A percentile compares a stretch with the other conserved stretches of the same genome.
phyloP scores from a whole-genome alignment of 2,329 filamentous ascomycete species.

The Exophiala sideris region DNA sequence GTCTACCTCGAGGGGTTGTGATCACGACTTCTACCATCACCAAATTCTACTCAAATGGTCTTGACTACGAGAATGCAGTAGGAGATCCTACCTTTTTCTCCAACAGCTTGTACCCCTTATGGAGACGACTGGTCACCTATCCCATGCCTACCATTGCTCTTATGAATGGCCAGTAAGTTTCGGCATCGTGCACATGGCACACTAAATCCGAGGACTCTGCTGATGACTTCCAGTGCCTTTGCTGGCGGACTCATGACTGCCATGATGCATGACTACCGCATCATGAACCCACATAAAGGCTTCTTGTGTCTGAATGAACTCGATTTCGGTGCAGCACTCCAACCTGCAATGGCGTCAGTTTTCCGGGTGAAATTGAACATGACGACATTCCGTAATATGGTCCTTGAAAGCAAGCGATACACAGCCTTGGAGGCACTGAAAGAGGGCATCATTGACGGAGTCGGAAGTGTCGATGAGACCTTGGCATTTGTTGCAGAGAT shows the following conservation, averaged over 20 bases:
- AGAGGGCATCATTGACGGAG: constrained; percentile 64
- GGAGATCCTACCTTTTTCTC: constrained; percentile 60
- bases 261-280: constrained; percentile 79
- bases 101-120: constrained; percentile 61
- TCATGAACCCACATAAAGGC: constrained; percentile 68
- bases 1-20: constrained; percentile 67
- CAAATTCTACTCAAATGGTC: constrained; percentile 77
- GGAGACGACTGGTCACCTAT: constrained; percentile 64
- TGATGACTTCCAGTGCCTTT: constrained; percentile 51
- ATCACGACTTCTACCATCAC: constrained; percentile 70
- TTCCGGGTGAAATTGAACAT: constrained; percentile 67
- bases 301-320: constrained; percentile 79
- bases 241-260: constrained; percentile 78
- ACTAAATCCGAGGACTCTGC: not conserved
- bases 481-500: constrained; percentile 59
- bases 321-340: constrained; percentile 72
- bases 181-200: too few relatives aligned
- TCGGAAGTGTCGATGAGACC: constrained; percentile 64
- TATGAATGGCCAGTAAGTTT: constrained; percentile 63
- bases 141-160: constrained; percentile 81
- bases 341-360: constrained; percentile 68
- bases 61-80: constrained; percentile 69
- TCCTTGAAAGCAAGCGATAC: constrained; percentile 72
- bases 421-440: constrained; percentile 60
- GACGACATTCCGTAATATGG: constrained; percentile 58